Base-by-base conservation (phyloP, 345 rosid species). In the Camelina sativa region DNA sequence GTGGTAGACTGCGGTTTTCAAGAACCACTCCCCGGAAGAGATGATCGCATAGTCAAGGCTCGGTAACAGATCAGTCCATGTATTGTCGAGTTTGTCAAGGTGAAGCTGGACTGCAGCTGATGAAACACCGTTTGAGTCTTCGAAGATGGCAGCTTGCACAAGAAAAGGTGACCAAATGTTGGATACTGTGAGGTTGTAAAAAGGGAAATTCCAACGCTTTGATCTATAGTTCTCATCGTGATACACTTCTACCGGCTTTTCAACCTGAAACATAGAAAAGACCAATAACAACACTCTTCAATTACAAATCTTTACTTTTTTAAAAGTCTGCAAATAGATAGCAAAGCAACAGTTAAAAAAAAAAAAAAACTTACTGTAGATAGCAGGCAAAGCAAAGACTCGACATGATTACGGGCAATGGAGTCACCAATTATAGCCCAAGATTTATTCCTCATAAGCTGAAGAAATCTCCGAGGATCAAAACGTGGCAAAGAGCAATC, bases 1-100 rank as follows among this genome's bases (percentile, higher is more conserved):
- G 37, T 95, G 85, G 81, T 95, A 95, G 66, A 95, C 70, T 5
- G 98, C 86, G 15, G 92, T 86, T 82, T 90, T 92, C 58, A 95
- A 86, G 79, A 84, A 95, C 99, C 99, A 95, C 83, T 92, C 91
- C 53, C 99, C 99, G 0, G 96, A 92, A 2, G 99, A 95, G 77
- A 95, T 81, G 67, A 95, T 88, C 32, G 82, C 76, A 79, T 88
- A 92, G 78, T 95, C 96, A 25, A 87, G 69, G 76, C 75, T 83
- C 20, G 75, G 83, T 62, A 79, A 85, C 11, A 80, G 73, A 64
- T 77, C 83, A 11, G 87, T 80, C 96, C 97, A 95, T 23, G 83
- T 89, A 37, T 83, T 81, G 46, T 95, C 99, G 13, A 90, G 91
- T 37, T 77, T 83, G 78, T 95, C 98, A 2, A 95, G 86, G 38